Evolutionary conservation across 352 stramenopile genomes (phyloP), one percentile per base, ranked within the genome.

Genomic region (Globisporangium lucens): DNA sequence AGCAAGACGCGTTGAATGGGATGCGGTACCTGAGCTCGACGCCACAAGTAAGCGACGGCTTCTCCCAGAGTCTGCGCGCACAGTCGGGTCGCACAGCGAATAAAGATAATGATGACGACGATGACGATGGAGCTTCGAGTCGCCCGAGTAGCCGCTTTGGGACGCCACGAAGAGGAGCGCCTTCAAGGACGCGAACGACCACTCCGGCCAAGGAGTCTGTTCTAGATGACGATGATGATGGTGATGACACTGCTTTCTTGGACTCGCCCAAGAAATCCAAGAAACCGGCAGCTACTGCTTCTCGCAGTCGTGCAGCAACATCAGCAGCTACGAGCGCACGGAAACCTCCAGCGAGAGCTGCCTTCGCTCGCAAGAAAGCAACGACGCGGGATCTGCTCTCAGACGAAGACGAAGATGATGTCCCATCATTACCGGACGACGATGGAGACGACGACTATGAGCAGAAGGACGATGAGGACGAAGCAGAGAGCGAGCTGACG

Each of bases 401-500:
- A 0, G 75, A 84, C 43, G 78, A 90, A 7, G 76, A 87, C 9
- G 55, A 76, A 20, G 57, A 74, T 29, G 70, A 73, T 22, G 69
- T 22, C 43, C n/a, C 6, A 15, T 38, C 6, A 15, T 38, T 41
- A 73, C 27, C 20, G 4, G 82, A 85, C 24, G 73, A 90, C 68
- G 84, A 93, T 56, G 79, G 72, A 20, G 80, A 91, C 51, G 84
- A 90, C 27, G 79, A 90, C 51, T 90, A 78, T 30, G 77, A 90
- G 35, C 72, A 83, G 60, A 71, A 75, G 1, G 72, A 82, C 4
- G 73, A 79, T 20, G 74, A 77, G 2, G 66, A 77, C 2, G 13
- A 63, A 29, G 46, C 17, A 36, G 55, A 51, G 63, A 84, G 83
- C 33, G 75, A 87, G 33, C 29, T 63, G 36, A 61, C 68, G 49